Evolutionary conservation across 2,329 filamentous ascomycete species (phyloP).

Genomic region (Pseudogymnoascus sp.): DNA sequence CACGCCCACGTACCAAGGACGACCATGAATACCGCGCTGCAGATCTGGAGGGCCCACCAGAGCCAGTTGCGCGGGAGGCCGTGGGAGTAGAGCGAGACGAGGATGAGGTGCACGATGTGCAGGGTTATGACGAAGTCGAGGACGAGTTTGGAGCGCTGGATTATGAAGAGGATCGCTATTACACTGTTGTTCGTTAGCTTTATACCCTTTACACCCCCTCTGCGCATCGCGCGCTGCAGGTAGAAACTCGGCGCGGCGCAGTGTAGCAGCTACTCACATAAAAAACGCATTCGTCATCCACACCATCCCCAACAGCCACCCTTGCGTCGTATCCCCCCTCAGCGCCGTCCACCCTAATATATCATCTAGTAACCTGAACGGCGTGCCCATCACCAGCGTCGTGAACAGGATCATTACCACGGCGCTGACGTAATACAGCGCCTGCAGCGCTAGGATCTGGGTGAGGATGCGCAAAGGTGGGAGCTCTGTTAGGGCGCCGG

Average conservation of each 20-base stretch:
- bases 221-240: too few relatives aligned
- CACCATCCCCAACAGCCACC: conserved; percentile 62
- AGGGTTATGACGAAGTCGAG: conserved; percentile 91
- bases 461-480: conserved; percentile 60
- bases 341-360: conserved; percentile 59
- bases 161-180: conserved; percentile 73
- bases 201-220: neutral
- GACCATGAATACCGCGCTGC: conserved; percentile 57
- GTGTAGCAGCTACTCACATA: conserved; percentile 42
- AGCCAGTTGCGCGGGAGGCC: conserved; percentile 69
- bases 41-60: conserved; percentile 74
- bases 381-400: conserved; percentile 57
- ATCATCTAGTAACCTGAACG: conserved; percentile 48
- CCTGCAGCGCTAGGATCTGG: conserved; percentile 60
- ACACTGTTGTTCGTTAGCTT: conserved; percentile 47
- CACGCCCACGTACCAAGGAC: conserved; percentile 83
- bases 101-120: conserved; percentile 72
- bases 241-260: neutral
- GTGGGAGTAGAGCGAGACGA: conserved; percentile 72
- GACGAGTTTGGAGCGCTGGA: conserved; percentile 86
- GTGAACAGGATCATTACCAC: conserved; percentile 61
- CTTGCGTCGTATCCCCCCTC: conserved; percentile 61
- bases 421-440: conserved; percentile 57
- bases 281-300: conserved; percentile 62
- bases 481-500: conserved; percentile 60